Conservation (phyloP, 1,284 basidiomycete genomes). For the Austropuccinia psidii region DNA sequence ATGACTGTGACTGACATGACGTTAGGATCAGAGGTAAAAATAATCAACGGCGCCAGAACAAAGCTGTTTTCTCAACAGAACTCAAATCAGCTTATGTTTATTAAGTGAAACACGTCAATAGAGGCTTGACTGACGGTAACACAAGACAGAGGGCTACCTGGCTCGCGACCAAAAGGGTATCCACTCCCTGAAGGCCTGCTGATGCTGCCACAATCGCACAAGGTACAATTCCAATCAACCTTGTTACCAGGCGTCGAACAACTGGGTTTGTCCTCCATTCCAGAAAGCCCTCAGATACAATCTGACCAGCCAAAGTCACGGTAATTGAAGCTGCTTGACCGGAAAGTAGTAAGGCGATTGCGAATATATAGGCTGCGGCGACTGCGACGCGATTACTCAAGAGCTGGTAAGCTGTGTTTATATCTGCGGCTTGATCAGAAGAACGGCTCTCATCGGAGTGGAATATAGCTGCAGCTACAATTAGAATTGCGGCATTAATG, state of each 20-base stretch:
- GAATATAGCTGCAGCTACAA: conserved; percentile 53
- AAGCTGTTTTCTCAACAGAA: not conserved
- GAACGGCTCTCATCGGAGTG: conserved; percentile 54
- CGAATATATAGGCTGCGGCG: conserved; percentile 75
- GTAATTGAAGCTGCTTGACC: conserved; percentile 90
- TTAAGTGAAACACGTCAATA: not conserved
- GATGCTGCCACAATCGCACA: conserved; percentile 69
- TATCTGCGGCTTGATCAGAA: conserved; percentile 55
- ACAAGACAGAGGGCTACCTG: conserved; percentile 83
- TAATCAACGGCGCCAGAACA: conserved; percentile 24
- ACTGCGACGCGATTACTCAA: conserved; percentile 60
- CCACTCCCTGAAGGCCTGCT: conserved; percentile 67
- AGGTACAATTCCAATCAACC: conserved; percentile 77
- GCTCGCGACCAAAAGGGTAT: conserved; percentile 71
- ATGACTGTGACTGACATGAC: conserved; percentile 1
- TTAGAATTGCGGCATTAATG: conserved; percentile 50
- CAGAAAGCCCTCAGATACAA: conserved; percentile 88
- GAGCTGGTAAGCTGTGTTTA: conserved; percentile 72
- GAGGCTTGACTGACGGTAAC: conserved; percentile 56
- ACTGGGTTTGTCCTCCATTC: conserved; percentile 78
- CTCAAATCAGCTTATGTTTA: not conserved
- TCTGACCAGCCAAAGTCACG: conserved; percentile 82
- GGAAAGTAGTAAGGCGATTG: conserved; percentile 70
- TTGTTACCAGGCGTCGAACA: conserved; percentile 70
- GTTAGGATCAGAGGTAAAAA: conserved; percentile 19